Conservation (phyloP, 768 basidiomycete species). For the Mycena vulgaris region DNA sequence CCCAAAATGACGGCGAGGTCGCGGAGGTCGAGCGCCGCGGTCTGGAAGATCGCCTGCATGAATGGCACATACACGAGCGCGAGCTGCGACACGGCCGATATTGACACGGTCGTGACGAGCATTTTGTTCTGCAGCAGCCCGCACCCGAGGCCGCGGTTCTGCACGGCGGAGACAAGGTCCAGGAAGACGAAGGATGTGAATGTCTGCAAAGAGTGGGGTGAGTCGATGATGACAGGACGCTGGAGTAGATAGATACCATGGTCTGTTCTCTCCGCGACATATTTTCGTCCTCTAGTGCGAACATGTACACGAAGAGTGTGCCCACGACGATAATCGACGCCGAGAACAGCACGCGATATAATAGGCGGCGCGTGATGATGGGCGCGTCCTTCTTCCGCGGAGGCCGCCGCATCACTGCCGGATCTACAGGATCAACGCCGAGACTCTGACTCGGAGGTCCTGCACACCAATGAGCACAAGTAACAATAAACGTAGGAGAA, state of each 20-base stretch:
- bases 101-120: constrained; percentile 89
- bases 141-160: constrained; percentile 93
- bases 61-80: constrained; percentile 91
- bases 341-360: constrained; percentile 91
- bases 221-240: not conserved
- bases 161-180: constrained; percentile 94
- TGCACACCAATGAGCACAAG: constrained; percentile 49
- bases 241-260: constrained; percentile 75
- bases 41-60: constrained; percentile 95
- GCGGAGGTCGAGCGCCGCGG: constrained; percentile 77
- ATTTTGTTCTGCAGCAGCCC: constrained; percentile 89
- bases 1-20: constrained; percentile 82
- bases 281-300: constrained; percentile 86
- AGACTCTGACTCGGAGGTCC: constrained; percentile 96
- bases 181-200: constrained; percentile 98
- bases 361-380: constrained; percentile 82
- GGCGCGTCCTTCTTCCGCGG: constrained; percentile 95
- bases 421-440: constrained; percentile 97
- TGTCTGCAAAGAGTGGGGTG: constrained; percentile 69
- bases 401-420: constrained; percentile 91
- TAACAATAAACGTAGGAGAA: constrained; percentile 18
- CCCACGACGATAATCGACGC: constrained; percentile 92
- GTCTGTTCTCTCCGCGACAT: constrained; percentile 94
- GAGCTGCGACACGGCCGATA: constrained; percentile 89
- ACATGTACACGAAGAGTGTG: constrained; percentile 89